Evolutionary conservation across 441 rosid genomes (phyloP).

Genomic region (Cnidoscolus chayamansa): DNA sequence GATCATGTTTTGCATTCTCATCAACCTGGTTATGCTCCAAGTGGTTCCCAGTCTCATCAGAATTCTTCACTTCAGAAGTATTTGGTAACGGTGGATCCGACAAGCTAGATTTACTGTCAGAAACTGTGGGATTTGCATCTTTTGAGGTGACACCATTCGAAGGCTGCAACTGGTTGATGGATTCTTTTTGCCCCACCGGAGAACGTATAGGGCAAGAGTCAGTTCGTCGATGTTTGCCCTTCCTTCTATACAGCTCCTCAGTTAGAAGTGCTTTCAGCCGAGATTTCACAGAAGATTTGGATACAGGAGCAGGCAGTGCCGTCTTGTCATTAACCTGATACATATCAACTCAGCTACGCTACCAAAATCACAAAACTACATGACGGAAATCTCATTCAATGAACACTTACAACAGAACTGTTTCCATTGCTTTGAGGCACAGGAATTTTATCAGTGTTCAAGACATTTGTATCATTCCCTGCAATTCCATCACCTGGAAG

Average conservation of each 20-base stretch:
- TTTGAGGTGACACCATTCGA: constrained; percentile 20
- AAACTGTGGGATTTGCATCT: constrained; percentile 22
- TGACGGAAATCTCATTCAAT: not conserved
- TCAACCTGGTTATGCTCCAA: not conserved
- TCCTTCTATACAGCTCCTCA: constrained; percentile 55
- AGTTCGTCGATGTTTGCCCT: constrained; percentile 46
- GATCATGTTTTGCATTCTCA: constrained; percentile 12
- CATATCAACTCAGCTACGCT: constrained; percentile 28
- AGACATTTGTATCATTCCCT: constrained; percentile 19
- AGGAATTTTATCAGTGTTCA: constrained; percentile 15
- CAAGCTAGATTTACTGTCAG: constrained; percentile 21
- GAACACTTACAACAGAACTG: constrained; percentile 35
- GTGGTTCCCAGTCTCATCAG: constrained; percentile 25
- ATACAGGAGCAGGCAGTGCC: constrained; percentile 26
- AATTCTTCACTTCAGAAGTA: constrained; percentile 28
- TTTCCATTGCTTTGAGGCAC: constrained; percentile 20
- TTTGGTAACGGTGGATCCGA: constrained; percentile 29
- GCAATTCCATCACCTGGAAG: constrained; percentile 32
- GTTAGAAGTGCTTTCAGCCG: constrained; percentile 50
- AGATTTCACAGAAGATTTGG: constrained; percentile 50
- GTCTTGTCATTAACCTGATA: constrained; percentile 42
- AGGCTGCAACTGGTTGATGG: constrained; percentile 30
- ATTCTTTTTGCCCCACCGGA: constrained; percentile 23
- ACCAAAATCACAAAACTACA: not conserved
- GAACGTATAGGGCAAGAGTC: constrained; percentile 41